Percentiles rank a stretch among this genome's conserved stretches.
Evolutionary conservation across 805 yeast species (phyloP).

Genomic region (Blastobotrys robertii): DNA sequence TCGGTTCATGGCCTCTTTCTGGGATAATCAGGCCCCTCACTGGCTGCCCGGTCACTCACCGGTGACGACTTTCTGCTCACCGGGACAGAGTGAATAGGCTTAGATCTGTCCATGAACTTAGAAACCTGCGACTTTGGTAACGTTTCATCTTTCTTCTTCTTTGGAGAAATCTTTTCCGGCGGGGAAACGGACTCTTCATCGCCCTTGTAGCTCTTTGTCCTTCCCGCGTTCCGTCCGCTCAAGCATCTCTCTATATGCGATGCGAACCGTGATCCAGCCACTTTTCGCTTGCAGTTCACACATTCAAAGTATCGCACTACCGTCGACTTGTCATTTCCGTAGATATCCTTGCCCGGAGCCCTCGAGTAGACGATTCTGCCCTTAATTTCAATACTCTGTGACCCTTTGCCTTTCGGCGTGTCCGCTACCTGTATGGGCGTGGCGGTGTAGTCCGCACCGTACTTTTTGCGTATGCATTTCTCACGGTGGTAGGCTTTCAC

Average conservation of each 20-base stretch:
- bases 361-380: constrained; percentile 16
- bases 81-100: neutral
- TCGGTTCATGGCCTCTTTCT: neutral
- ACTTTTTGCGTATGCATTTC: constrained; percentile 23
- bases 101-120: constrained; percentile 9
- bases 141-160: constrained; percentile 7
- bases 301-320: constrained; percentile 66
- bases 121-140: constrained; percentile 12
- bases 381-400: constrained; percentile 15
- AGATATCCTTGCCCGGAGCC: constrained; percentile 31
- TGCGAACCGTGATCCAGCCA: constrained; percentile 88
- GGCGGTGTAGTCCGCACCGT: constrained; percentile 23
- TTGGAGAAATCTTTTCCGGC: constrained; percentile 9
- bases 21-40: neutral
- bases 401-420: constrained; percentile 5
- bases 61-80: neutral
- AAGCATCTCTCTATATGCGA: constrained; percentile 86
- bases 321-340: constrained; percentile 33
- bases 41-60: neutral
- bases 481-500: constrained; percentile 28
- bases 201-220: constrained; percentile 3
- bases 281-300: constrained; percentile 70
- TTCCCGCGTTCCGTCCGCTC: constrained; percentile 43
- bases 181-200: constrained; percentile 6
- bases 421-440: constrained; percentile 5